Base-by-base conservation (phyloP, 805 yeast genomes). In the Zygotorulaspora chibaensis region DNA sequence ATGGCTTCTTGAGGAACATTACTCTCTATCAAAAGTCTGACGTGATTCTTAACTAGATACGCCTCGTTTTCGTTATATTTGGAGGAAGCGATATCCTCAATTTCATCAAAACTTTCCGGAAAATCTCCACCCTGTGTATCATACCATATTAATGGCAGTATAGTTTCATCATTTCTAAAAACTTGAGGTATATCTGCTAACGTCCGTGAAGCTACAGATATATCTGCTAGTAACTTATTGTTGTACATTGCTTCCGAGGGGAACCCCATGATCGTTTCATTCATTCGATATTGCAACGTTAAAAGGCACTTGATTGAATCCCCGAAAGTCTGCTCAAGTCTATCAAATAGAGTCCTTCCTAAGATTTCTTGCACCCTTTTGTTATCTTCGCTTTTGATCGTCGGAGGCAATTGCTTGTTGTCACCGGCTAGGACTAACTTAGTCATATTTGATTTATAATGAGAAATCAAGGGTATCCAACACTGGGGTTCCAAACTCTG, bases 401-500 rank as follows among this genome's bases (percentile, higher is more conserved):
- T 87, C 2, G 99, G 97, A 0, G 98, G 91, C 27, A 91, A 70
- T 64, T 91, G 99, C 67, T 80, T 80, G 58, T 90, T 84, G 61
- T 91, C 99, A 42, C 99, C 99, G 0, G 98, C 97, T 18, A 91
- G 74, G 1, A 91, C 77, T 18, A 91, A 63, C 43, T 81, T 74
- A 29, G 73, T 72, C 35, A 79, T 63, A 34, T 63, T 48, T 17
- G 73, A 68, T 8, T 79, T 74, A 11, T 74, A 66, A 56, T 86
- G 91, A 31, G 77, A 75, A 3, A 88, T 72, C 6, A 93, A 50
- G 0, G 99, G 97, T 18, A 91, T 89, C 97, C 97, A 90, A 58
- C 97, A 89, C 54, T 91, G 96, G 1, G 97, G 96, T 58, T 91
- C 96, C 44, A 91, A 67, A 9, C 96, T 76, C 63, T 91, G 99